Evolutionary conservation across 441 rosid species (phyloP).

Genomic region (Corymbia calophylla): DNA sequence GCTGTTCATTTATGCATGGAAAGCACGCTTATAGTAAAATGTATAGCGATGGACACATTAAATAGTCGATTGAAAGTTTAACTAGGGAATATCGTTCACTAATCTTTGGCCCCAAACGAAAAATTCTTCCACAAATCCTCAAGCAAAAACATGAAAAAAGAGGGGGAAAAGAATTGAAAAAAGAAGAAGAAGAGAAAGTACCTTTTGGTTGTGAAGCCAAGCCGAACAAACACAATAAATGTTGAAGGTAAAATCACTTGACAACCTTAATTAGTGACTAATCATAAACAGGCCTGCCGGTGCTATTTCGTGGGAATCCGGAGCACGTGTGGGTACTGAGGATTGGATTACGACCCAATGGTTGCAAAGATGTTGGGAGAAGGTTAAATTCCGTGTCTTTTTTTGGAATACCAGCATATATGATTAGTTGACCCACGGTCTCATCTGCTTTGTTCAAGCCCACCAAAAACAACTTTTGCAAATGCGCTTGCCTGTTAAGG

Average conservation of each 20-base stretch:
- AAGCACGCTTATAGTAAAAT: background rate
- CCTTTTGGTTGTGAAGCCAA: background rate
- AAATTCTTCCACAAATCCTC: background rate
- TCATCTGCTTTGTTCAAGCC: background rate
- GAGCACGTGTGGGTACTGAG: no score
- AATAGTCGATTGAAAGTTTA: background rate
- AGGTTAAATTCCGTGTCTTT: background rate
- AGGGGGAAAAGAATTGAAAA: background rate
- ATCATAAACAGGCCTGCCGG: no score
- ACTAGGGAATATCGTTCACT: background rate
- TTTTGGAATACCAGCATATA: background rate
- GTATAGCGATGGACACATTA: background rate
- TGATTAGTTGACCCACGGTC: background rate
- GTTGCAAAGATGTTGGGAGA: background rate
- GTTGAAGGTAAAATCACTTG: background rate
- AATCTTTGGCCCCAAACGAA: background rate
- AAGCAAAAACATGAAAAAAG: background rate
- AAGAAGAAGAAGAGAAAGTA: background rate
- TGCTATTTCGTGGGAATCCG: no score
- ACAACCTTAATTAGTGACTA: no score
- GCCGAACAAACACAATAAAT: background rate
- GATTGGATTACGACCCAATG: background rate
- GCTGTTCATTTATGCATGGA: background rate
- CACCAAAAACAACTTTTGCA: background rate
- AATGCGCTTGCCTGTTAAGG: background rate